phyloP scores from a whole-genome alignment of 176 grass and related monocot genomes.

The Zea luxurians region DNA sequence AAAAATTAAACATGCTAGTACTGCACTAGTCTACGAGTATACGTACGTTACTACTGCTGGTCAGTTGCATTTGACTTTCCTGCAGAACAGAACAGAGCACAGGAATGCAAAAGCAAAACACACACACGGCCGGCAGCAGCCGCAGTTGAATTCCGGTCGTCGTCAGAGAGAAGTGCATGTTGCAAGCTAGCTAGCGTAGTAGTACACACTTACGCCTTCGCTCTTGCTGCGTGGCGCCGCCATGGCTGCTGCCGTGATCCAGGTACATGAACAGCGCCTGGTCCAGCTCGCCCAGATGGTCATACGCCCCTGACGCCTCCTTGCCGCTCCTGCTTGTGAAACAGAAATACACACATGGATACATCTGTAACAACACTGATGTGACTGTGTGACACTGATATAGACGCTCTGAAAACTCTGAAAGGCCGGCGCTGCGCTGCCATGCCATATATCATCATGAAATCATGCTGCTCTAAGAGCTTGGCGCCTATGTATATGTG shows the following conservation, averaged over 20 bases:
- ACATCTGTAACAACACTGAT: background rate
- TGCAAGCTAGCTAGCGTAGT: background rate
- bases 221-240: conserved; percentile 39
- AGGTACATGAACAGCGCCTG: conserved; percentile 79
- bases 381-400: background rate
- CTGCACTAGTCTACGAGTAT: background rate
- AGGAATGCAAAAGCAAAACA: background rate
- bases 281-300: conserved; percentile 76
- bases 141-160: background rate
- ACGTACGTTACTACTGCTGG: background rate
- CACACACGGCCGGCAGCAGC: no score
- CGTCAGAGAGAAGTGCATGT: background rate
- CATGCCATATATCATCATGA: conserved; percentile 39
- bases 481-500: conserved; percentile 2
- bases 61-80: conserved; percentile 18
- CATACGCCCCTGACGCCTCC: conserved; percentile 66
- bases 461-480: conserved; percentile 48
- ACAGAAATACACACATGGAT: background rate
- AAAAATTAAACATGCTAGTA: background rate
- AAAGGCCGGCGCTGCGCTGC: background rate
- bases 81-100: background rate
- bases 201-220: conserved; percentile 56
- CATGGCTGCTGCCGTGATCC: conserved; percentile 57
- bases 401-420: background rate
- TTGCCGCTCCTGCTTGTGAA: conserved; percentile 39